phyloP scores from a whole-genome alignment of 192 early-diverging fungal species.

The Dissophora globulifera region DNA sequence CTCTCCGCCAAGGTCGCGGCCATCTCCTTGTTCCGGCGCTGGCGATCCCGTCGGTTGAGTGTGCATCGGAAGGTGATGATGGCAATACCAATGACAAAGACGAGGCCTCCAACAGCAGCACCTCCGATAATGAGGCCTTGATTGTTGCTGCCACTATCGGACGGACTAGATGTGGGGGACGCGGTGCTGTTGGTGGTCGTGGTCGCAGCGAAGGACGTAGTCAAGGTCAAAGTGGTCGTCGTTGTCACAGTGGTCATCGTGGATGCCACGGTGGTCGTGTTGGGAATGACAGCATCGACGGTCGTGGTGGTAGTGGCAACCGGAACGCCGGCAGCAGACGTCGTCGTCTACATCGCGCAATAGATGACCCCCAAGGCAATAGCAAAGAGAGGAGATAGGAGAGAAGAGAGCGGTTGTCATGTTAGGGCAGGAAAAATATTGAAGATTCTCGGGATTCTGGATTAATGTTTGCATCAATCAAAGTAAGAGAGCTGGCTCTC shows the following conservation, averaged over 20 bases:
- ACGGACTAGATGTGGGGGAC: background rate
- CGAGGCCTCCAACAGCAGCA: conserved; percentile 23
- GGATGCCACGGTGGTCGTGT: background rate
- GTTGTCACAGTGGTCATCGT: background rate
- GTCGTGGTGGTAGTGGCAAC: background rate
- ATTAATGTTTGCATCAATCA: too few relatives aligned
- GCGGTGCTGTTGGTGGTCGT: background rate
- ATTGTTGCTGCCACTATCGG: background rate
- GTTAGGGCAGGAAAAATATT: too few relatives aligned
- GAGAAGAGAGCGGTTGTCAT: too few relatives aligned
- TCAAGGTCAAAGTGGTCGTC: background rate
- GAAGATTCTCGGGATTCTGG: too few relatives aligned
- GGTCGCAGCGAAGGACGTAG: background rate
- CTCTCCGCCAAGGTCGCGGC: conserved; percentile 38
- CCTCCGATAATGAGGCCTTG: background rate
- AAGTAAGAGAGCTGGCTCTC: too few relatives aligned
- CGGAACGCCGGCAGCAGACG: background rate
- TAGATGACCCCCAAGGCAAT: too few relatives aligned
- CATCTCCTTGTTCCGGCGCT: conserved; percentile 40
- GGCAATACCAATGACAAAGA: conserved; percentile 29
- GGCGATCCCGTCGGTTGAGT: conserved; percentile 12
- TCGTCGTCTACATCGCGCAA: background rate
- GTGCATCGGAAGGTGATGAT: conserved; percentile 38
- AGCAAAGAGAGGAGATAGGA: too few relatives aligned
- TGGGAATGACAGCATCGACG: background rate